Evolutionary conservation across 1,284 basidiomycete genomes (phyloP).

Genomic region (Gastroboletus turbinatus): DNA sequence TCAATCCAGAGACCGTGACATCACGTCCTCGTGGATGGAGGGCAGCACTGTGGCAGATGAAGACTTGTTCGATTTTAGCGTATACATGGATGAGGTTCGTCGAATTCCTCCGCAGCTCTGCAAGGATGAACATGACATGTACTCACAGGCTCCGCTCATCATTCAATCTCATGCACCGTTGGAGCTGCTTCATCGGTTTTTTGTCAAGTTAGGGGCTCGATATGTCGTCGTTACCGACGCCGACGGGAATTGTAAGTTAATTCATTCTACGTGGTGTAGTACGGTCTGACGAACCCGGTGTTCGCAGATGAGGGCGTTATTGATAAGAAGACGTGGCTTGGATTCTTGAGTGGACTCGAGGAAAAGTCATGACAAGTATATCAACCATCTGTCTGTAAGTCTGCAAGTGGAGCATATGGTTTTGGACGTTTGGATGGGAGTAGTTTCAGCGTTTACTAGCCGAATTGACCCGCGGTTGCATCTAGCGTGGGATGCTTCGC

Average conservation of each 20-base stretch:
- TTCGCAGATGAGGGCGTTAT: slow-evolving; percentile 80
- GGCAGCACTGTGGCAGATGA: slow-evolving; percentile 27
- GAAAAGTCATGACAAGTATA: slow-evolving; percentile 40
- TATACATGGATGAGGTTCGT: slow-evolving; percentile 86
- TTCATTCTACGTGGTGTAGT: neutral
- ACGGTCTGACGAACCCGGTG: slow-evolving; percentile 2
- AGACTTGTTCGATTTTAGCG: slow-evolving; percentile 82
- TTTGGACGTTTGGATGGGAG: neutral
- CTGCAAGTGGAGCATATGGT: neutral
- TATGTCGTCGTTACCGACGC: slow-evolving; percentile 85
- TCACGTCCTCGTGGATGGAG: slow-evolving; percentile 59
- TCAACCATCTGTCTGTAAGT: neutral
- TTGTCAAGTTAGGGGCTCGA: slow-evolving; percentile 88
- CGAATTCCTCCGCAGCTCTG: neutral
- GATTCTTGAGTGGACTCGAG: slow-evolving; percentile 74
- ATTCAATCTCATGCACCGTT: slow-evolving; percentile 82
- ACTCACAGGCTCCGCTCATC: slow-evolving; percentile 75
- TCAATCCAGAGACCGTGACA: slow-evolving; percentile 43
- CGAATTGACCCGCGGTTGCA: neutral
- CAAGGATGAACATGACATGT: neutral
- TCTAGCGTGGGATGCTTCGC: neutral
- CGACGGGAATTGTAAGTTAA: slow-evolving; percentile 74
- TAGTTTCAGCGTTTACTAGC: neutral
- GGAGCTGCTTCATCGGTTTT: slow-evolving; percentile 89
- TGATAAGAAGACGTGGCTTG: slow-evolving; percentile 91